Conservation (phyloP, 257 asterid genomes). For the Solanum paucissectum region DNA sequence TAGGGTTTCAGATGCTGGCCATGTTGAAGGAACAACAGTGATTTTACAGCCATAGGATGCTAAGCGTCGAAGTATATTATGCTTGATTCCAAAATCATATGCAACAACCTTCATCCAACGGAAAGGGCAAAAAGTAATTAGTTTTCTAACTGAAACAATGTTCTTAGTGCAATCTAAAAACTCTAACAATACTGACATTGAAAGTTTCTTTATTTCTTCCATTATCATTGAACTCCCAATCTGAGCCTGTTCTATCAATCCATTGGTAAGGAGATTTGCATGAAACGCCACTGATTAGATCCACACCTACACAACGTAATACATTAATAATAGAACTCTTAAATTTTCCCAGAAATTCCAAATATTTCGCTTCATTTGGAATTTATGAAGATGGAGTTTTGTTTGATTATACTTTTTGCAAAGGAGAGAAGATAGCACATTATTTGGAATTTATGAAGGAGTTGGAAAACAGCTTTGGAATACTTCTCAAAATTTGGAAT, state of each 20-base stretch:
- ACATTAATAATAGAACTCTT: background rate
- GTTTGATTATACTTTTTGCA: background rate
- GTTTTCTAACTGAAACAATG: background rate
- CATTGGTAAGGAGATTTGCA: constrained; percentile 83
- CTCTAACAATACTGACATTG: constrained; percentile 34
- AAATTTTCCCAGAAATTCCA: background rate
- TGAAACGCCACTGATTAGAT: constrained; percentile 80
- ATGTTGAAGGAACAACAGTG: constrained; percentile 89
- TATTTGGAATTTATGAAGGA: background rate
- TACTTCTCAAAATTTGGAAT: background rate
- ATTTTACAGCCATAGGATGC: constrained; percentile 92
- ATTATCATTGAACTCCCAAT: constrained; percentile 68
- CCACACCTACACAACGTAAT: constrained; percentile 56
- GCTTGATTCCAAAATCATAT: constrained; percentile 92
- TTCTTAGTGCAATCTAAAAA: background rate
- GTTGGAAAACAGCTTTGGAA: background rate
- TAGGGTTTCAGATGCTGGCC: constrained; percentile 81
- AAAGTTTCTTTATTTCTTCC: constrained; percentile 35
- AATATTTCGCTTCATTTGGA: background rate
- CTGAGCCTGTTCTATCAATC: constrained; percentile 51
- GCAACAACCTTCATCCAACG: constrained; percentile 65
- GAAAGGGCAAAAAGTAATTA: background rate
- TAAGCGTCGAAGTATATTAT: constrained; percentile 75
- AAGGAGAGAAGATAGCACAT: background rate
- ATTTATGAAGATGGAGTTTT: background rate